Conservation (phyloP, 2,329 filamentous ascomycete genomes). For the Claviceps fusiformis region DNA sequence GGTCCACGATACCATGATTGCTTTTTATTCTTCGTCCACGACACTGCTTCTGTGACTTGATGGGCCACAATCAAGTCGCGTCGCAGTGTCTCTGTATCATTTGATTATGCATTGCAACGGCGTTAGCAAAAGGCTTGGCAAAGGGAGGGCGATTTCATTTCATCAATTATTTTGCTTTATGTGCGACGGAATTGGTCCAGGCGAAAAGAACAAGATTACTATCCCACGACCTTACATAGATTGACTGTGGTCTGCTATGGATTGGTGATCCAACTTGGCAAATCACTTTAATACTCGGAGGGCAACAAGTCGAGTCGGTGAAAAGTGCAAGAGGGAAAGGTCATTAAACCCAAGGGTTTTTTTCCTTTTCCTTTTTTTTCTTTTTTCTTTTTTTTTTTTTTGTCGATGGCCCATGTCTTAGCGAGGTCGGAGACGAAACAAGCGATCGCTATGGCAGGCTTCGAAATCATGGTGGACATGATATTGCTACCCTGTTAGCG, state of each 20-base stretch:
- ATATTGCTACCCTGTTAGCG: neutral
- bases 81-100: constrained; percentile 23
- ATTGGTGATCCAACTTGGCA: constrained; percentile 2
- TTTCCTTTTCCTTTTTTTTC: no score
- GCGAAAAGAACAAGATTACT: constrained; percentile 24
- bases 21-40: constrained; percentile 18
- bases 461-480: neutral
- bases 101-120: constrained; percentile 42
- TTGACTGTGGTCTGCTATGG: constrained; percentile 19
- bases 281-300: constrained; percentile 18
- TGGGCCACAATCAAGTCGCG: constrained; percentile 12
- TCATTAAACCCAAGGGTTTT: neutral
- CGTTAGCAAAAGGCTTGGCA: constrained; percentile 30
- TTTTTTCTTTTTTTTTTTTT: neutral
- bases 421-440: neutral
- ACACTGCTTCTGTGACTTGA: constrained; percentile 6
- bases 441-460: neutral
- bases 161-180: constrained; percentile 4
- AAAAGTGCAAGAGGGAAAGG: constrained; percentile 4
- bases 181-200: constrained; percentile 18
- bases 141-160: constrained; percentile 16
- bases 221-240: constrained; percentile 27
- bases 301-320: constrained; percentile 12
- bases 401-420: neutral
- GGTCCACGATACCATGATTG: constrained; percentile 36